Percentiles rank a stretch among this genome's conserved stretches.
Conservation (phyloP, 495 filamentous ascomycete species). For the Cenococcum geophilum region DNA sequence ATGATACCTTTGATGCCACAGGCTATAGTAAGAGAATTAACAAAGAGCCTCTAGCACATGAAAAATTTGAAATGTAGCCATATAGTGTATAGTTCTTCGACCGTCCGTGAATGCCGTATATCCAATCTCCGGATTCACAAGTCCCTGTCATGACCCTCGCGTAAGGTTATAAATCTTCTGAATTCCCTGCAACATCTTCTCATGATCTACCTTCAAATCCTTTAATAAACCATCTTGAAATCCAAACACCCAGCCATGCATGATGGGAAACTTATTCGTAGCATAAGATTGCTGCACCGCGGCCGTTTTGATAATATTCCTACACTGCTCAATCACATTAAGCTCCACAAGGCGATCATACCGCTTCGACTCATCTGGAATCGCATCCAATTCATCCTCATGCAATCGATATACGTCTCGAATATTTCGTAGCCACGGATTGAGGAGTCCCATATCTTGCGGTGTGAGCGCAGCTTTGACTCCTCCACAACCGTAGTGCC, state of each 20-base stretch:
- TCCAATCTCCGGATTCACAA: too few relatives aligned
- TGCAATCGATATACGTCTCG: slow-evolving; percentile 54
- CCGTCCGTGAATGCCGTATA: too few relatives aligned
- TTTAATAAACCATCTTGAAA: slow-evolving; percentile 49
- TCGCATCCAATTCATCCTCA: slow-evolving; percentile 50
- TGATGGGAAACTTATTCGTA: slow-evolving; percentile 48
- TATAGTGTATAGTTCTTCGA: too few relatives aligned
- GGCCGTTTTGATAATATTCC: slow-evolving; percentile 55
- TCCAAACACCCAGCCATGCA: slow-evolving; percentile 54
- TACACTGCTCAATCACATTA: slow-evolving; percentile 53
- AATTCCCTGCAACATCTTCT: slow-evolving; percentile 42
- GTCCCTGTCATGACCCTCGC: too few relatives aligned
- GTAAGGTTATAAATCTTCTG: slow-evolving; percentile 49
- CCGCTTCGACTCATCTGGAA: slow-evolving; percentile 41
- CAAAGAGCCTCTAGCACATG: too few relatives aligned
- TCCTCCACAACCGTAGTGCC: slow-evolving; percentile 59
- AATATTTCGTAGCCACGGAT: slow-evolving; percentile 58
- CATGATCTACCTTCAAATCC: slow-evolving; percentile 42
- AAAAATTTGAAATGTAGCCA: too few relatives aligned
- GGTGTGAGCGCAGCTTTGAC: slow-evolving; percentile 56
- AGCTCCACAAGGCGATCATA: slow-evolving; percentile 56
- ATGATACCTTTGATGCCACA: too few relatives aligned
- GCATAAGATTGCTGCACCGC: slow-evolving; percentile 50
- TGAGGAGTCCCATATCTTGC: slow-evolving; percentile 53
- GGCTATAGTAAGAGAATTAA: too few relatives aligned